Base-by-base conservation (phyloP, 176 grass and related monocot species). In the Secale cereale region DNA sequence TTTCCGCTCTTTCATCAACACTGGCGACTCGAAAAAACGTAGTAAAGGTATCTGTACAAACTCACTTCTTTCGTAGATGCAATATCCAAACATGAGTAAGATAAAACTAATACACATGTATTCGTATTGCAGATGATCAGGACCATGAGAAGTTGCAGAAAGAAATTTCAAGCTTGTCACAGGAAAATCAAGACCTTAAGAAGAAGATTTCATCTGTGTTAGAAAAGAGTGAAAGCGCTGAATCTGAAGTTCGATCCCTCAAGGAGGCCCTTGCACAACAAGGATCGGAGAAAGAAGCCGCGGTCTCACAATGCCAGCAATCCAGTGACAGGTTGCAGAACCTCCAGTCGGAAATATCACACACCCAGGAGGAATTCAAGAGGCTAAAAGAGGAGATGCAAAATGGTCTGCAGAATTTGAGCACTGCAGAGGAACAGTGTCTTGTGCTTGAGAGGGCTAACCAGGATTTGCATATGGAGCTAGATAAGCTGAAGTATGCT, bases 121-220 rank as follows among this genome's bases (percentile, higher is more conserved):
- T 57, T 57, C 2, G 1, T 75, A 64, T 81, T 80, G 69, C 89
- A 91, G 89, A 91, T 70, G 89, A 87, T 25, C 85, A 84, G 61
- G 93, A 96, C 15, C 89, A 87, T 65, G 88, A 94, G 79, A 85
- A 86, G 60, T 79, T 94, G 57, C 89, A 87, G 81, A 94, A 92
- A 90, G 97, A 98, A 88, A 92, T 95, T 83, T 88, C 87, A 77
- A 91, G 74, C 76, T 79, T 98, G 39, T 92, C 77, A 28, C 84
- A 86, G 78, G 97, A 99, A 89, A 99, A 99, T 70, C 88, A 99
- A 87, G 86, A 91, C 52, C 97, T 99, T 59, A 99, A 90, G 81
- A 94, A 84, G 71, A 92, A 87, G 33, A 87, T 91, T 40, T 85
- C 65, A 27, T 92, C 87, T 65, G 86, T 87, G n/a, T 84, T 89